These are phyloP conservation scores for barley (Hordeum vulgare) DNA, from an alignment of 176 grass and related monocot genomes.

Conservation along the genomic window MorexV3_pseudomolecules_assembly NC_058518.1:96920873-96921372, in stretches of 20 bases:
- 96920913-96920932: conserved; percentile 45
- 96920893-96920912: conserved; percentile 48
- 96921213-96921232: background rate
- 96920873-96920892: conserved; percentile 76
- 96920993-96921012: background rate
- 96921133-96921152: no score
- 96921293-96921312: background rate
- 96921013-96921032: background rate
- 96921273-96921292: background rate
- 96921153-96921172: background rate
- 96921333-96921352: background rate
- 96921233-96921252: background rate
- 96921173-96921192: background rate
- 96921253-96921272: background rate
- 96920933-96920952: conserved; percentile 46
- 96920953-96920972: conserved; percentile 53
- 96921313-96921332: no score
- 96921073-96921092: no score
- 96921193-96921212: background rate
- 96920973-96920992: background rate
- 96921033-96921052: no score
- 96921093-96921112: no score
- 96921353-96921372: conserved; percentile 55
- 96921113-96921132: no score
- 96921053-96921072: no score